Conservation (phyloP, 176 grass and related monocot genomes). For the Triticum timopheevii region DNA sequence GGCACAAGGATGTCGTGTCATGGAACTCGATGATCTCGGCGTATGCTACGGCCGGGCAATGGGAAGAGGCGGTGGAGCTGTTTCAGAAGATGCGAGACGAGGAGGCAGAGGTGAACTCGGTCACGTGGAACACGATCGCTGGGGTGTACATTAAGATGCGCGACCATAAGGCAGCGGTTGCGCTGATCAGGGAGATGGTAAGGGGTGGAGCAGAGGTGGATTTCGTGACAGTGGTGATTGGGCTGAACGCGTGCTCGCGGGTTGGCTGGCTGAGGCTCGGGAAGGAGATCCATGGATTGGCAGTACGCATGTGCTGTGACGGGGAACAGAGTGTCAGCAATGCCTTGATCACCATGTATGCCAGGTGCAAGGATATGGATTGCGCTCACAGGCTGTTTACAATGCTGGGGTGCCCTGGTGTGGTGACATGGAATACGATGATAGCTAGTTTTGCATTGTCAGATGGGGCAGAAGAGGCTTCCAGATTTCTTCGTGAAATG, state of each 20-base stretch:
- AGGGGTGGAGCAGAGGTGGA: constrained; percentile 23
- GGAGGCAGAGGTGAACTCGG: constrained; percentile 32
- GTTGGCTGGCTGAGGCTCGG: constrained; percentile 37
- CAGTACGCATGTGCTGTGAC: constrained; percentile 23
- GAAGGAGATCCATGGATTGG: constrained; percentile 62
- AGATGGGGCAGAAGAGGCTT: constrained; percentile 53
- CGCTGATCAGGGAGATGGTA: constrained; percentile 48
- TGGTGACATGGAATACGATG: constrained; percentile 76
- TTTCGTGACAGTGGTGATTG: constrained; percentile 60
- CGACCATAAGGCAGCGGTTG: constrained; percentile 37
- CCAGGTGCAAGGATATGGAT: constrained; percentile 48
- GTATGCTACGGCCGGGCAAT: background rate
- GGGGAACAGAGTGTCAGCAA: constrained; percentile 47
- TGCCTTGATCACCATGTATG: constrained; percentile 68
- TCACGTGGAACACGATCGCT: constrained; percentile 57
- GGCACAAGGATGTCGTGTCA: constrained; percentile 33
- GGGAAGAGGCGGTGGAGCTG: constrained; percentile 19
- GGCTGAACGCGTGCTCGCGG: constrained; percentile 54
- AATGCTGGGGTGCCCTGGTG: constrained; percentile 18
- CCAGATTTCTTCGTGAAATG: constrained; percentile 48
- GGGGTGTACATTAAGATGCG: constrained; percentile 40
- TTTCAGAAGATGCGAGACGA: constrained; percentile 34
- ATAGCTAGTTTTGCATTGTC: constrained; percentile 43
- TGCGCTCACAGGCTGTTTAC: constrained; percentile 44
- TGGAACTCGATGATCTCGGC: constrained; percentile 49